Evolutionary conservation across 176 grass and related monocot species (phyloP).

Genomic region (Musa troglodytarum): DNA sequence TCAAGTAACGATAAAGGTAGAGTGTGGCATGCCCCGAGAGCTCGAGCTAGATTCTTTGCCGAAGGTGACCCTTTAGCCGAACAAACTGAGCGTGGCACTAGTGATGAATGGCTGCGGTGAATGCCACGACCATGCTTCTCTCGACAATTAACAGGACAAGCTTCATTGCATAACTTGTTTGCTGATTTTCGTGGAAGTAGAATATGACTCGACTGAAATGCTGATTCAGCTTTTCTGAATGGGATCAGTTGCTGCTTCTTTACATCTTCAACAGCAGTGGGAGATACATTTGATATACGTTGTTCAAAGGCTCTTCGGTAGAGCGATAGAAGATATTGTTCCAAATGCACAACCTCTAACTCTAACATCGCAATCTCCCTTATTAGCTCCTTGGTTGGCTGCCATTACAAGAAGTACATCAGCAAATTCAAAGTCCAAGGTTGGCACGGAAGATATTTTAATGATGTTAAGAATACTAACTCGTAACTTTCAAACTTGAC

Average conservation of each 20-base stretch:
- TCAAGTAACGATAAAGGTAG: conserved; percentile 47
- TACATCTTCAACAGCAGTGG: conserved; percentile 11
- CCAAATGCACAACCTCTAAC: conserved; percentile 91
- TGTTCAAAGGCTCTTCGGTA: conserved; percentile 75
- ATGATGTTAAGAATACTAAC: too few relatives aligned
- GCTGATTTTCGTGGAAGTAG: conserved; percentile 43
- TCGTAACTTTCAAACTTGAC: too few relatives aligned
- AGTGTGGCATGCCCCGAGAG: conserved; percentile 75
- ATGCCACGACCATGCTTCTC: conserved; percentile 30
- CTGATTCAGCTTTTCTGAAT: conserved; percentile 29
- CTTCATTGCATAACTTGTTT: neutral
- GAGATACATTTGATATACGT: conserved; percentile 28
- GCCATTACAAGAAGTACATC: conserved; percentile 14
- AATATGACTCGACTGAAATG: conserved; percentile 32
- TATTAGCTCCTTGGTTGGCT: conserved; percentile 76
- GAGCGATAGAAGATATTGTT: conserved; percentile 67
- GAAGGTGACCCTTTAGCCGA: conserved; percentile 18
- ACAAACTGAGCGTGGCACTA: conserved; percentile 24
- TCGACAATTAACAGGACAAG: neutral
- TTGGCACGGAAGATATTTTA: too few relatives aligned
- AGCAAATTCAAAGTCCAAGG: too few relatives aligned
- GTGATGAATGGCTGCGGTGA: conserved; percentile 69
- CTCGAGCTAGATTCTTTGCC: conserved; percentile 59
- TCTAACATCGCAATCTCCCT: conserved; percentile 84
- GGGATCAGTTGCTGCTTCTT: conserved; percentile 8